Base-by-base conservation (phyloP, 352 stramenopile species). In the Phytopythium mirpurense region DNA sequence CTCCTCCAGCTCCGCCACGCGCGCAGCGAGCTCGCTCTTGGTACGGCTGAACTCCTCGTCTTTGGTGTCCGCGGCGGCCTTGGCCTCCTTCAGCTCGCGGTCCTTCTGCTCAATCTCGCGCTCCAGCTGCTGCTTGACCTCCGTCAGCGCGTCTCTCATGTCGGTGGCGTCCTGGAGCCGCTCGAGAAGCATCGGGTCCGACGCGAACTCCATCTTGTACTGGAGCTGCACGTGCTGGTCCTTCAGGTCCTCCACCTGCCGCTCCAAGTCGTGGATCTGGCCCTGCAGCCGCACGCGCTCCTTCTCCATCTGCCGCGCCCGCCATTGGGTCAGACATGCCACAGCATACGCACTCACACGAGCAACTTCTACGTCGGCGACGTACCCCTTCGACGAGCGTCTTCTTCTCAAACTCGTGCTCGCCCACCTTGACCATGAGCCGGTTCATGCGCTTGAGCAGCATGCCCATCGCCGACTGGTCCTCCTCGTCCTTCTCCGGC, bases 391-490 rank as follows among this genome's bases (percentile, higher is more conserved):
- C 77, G 40, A 91, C 80, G 24, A 93, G 74, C 60, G 70, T 88
- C 57, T 88, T 90, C 70, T 93, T 93, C 63, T 93, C 83, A 42
- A 91, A 93, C 59, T 93, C 83, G 69, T 91, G 83, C 55, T 93
- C 80, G 45, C 83, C 83, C 11, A 83, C 80, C 57, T 88, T 86
- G 46, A 93, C 65, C 80, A 91, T 90, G n/a, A 93, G 66, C 37
- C 76, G 70, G 60, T 93, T 93, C 50, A 93, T 69, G 36, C 83
- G 67, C 38, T 84, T 85, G 15, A 93, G 60, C 50, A 93, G 63
- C 83, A 93, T 91, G 9, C 66, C 49, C 72, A 93, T 89, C 3
- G 81, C 54, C 23, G 70, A 72, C 45, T 86, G 43, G 35, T 59
- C 54, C 36, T 59, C 54, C 27, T 54, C 43, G 3, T 44, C 37